Conservation (phyloP, 2,329 filamentous ascomycete species). For the Pseudocercospora macadamiae region DNA sequence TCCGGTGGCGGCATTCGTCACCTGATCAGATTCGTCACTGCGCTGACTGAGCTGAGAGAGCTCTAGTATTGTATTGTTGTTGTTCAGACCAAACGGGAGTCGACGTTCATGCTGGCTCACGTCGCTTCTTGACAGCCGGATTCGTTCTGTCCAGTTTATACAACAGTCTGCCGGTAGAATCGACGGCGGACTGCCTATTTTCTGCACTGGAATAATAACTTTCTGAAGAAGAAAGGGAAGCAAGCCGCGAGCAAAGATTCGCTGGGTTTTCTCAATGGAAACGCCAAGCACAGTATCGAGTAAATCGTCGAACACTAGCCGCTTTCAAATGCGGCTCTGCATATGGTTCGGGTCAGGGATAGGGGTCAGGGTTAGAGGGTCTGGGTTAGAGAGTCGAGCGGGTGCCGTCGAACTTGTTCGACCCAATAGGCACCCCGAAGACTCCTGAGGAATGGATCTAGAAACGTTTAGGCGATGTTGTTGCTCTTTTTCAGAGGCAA, state of each 20-base stretch:
- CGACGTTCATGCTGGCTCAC: slow-evolving; percentile 28
- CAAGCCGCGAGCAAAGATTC: slow-evolving; percentile 1
- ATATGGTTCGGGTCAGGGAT: too few species aligned
- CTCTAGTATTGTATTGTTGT: not conserved
- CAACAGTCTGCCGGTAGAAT: slow-evolving; percentile 52
- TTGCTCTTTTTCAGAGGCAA: too few species aligned
- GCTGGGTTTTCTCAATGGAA: too few species aligned
- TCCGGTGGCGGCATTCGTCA: not conserved
- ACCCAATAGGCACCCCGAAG: too few species aligned
- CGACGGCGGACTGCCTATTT: slow-evolving; percentile 33
- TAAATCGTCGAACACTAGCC: too few species aligned
- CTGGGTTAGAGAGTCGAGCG: too few species aligned
- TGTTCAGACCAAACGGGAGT: slow-evolving; percentile 37
- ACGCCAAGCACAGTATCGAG: too few species aligned
- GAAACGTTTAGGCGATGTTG: too few species aligned
- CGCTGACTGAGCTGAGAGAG: not conserved
- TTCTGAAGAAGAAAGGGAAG: slow-evolving; percentile 49
- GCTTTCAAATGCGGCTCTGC: too few species aligned
- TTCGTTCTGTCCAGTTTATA: slow-evolving; percentile 55
- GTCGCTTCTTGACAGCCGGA: slow-evolving; percentile 40
- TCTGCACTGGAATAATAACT: slow-evolving; percentile 56
- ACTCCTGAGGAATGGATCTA: too few species aligned
- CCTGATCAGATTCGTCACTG: not conserved
- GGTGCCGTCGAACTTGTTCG: too few species aligned
- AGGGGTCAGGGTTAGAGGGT: too few species aligned